Evolutionary conservation across 2,329 filamentous ascomycete genomes (phyloP).

Genomic region (Parastagonospora nodorum): DNA sequence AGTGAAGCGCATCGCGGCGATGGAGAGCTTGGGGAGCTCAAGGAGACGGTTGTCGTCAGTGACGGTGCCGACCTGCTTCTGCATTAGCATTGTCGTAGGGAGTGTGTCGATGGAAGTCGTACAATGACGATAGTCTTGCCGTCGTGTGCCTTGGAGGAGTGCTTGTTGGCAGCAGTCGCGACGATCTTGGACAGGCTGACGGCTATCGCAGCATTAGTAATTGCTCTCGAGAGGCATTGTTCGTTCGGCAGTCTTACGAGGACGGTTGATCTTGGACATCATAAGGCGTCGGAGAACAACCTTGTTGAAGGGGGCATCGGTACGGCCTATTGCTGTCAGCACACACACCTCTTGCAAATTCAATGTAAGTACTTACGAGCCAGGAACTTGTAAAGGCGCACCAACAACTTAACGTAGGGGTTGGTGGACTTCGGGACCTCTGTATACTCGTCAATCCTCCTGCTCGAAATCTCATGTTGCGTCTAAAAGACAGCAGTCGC

Average conservation of each 20-base stretch:
- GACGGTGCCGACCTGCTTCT: constrained; percentile 73
- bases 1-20: constrained; percentile 96
- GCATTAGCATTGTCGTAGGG: constrained; percentile 14
- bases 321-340: constrained; percentile 71
- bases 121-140: constrained; percentile 87
- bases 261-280: constrained; percentile 97
- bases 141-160: constrained; percentile 60
- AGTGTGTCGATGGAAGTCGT: constrained; percentile 11
- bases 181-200: constrained; percentile 94
- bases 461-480: constrained; percentile 44
- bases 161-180: constrained; percentile 58
- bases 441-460: constrained; percentile 45
- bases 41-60: constrained; percentile 92
- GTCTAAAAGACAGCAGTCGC: constrained; percentile 46
- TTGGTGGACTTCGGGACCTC: constrained; percentile 83
- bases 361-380: constrained; percentile 70
- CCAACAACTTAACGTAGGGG: constrained; percentile 94
- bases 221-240: not conserved
- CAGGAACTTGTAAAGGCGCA: constrained; percentile 98
- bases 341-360: constrained; percentile 11
- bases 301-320: constrained; percentile 98
- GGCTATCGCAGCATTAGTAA: constrained; percentile 48
- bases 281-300: constrained; percentile 95
- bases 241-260: constrained; percentile 36
- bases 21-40: constrained; percentile 85